Evolutionary conservation across 768 basidiomycete genomes (phyloP).

Genomic region (Xerocomellus intermedius): DNA sequence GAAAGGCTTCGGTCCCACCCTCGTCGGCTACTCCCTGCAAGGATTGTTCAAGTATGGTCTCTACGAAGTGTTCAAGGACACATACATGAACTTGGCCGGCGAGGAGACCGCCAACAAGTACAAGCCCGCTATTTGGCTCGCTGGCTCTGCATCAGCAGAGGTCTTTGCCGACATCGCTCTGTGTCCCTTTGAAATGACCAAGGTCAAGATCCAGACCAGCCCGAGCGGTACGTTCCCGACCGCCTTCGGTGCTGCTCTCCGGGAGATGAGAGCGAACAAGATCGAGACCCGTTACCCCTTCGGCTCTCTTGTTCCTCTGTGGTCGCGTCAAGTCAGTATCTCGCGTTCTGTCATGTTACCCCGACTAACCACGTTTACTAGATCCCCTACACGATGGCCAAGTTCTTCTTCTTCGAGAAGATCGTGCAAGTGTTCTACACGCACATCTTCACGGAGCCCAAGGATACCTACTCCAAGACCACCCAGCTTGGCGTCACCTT

Average conservation of each 20-base stretch:
- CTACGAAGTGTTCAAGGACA: constrained; percentile 95
- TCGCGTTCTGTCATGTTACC: no score
- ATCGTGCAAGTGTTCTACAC: constrained; percentile 87
- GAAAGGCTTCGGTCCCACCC: constrained; percentile 93
- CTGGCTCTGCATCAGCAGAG: constrained; percentile 91
- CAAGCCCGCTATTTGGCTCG: constrained; percentile 91
- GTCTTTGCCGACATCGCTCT: constrained; percentile 96
- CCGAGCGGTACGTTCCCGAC: constrained; percentile 74
- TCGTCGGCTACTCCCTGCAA: constrained; percentile 92
- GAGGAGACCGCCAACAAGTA: constrained; percentile 76
- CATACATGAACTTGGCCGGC: constrained; percentile 86
- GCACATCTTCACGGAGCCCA: constrained; percentile 77
- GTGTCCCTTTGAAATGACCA: constrained; percentile 92
- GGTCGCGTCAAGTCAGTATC: constrained; percentile 74
- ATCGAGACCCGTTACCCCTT: constrained; percentile 80
- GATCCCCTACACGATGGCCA: constrained; percentile 99
- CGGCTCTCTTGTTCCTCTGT: constrained; percentile 80
- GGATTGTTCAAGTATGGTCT: constrained; percentile 99
- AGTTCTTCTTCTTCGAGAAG: constrained; percentile 95
- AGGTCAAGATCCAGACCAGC: constrained; percentile 88
- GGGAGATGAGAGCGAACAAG: constrained; percentile 63
- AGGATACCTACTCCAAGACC: constrained; percentile 73
- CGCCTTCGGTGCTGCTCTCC: constrained; percentile 65
- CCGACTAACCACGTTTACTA: constrained; percentile 27
- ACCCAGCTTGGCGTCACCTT: constrained; percentile 91